These are phyloP conservation scores for Xylariaceae sp. DNA, from an alignment of 2,329 filamentous ascomycete species.

Conservation along the genomic window DNA sequence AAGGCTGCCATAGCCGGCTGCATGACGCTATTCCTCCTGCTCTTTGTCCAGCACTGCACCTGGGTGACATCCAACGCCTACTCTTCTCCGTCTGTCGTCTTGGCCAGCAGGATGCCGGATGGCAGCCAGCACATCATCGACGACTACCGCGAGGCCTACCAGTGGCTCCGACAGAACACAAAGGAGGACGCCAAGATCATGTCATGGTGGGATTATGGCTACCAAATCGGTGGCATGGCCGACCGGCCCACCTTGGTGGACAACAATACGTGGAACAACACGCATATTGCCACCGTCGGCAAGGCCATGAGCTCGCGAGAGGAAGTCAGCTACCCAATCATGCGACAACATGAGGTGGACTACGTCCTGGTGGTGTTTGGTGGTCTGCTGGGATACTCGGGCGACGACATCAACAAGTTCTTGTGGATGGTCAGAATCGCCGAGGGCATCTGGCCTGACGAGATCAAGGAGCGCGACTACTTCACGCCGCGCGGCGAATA, in stretches of 20 bases:
- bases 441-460: conserved; percentile 99
- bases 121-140: conserved; percentile 98
- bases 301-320: conserved; percentile 98
- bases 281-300: conserved; percentile 96
- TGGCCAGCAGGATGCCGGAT: conserved; percentile 86
- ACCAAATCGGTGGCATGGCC: conserved; percentile 99
- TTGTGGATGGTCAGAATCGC: conserved; percentile 99
- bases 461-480: conserved; percentile 94
- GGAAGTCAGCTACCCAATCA: conserved; percentile 97
- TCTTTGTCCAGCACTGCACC: conserved; percentile 96
- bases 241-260: conserved; percentile 94
- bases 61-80: conserved; percentile 99
- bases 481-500: conserved; percentile 94
- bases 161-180: conserved; percentile 98
- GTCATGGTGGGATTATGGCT: conserved; percentile 99
- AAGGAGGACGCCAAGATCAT: conserved; percentile 93
- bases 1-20: conserved; percentile 70
- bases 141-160: conserved; percentile 98
- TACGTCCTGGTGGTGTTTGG: conserved; percentile 98
- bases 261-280: conserved; percentile 99
- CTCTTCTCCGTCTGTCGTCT: conserved; percentile 92
- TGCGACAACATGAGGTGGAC: conserved; percentile 97
- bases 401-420: conserved; percentile 99
- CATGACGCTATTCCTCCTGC: conserved; percentile 71
- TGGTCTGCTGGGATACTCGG: conserved; percentile 90